Percentiles rank a stretch among this genome's conserved stretches.
Evolutionary conservation across 1,284 basidiomycete genomes (phyloP).

Genomic region (Fomitopsis betulina): DNA sequence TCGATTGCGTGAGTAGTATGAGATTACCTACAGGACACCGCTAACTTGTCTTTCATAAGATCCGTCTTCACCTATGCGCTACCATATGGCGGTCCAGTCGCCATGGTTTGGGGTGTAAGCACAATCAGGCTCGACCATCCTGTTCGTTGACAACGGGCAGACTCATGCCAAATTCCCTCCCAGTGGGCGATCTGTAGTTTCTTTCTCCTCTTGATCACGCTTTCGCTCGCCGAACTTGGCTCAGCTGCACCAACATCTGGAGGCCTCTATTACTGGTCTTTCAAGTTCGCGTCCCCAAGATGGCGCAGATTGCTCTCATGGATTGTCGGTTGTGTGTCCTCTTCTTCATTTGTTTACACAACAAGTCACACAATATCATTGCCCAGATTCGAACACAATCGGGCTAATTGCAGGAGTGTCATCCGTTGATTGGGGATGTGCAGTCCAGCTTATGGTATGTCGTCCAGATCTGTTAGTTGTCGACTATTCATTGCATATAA

Average conservation of each 20-base stretch:
- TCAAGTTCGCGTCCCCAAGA: slow-evolving; percentile 58
- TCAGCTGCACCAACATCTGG: slow-evolving; percentile 73
- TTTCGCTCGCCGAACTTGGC: slow-evolving; percentile 68
- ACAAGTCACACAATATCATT: neutral
- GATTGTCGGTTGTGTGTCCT: slow-evolving; percentile 65
- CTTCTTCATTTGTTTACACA: slow-evolving; percentile 2
- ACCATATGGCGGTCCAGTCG: slow-evolving; percentile 72
- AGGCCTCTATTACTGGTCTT: slow-evolving; percentile 80
- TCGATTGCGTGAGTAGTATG: slow-evolving; percentile 30
- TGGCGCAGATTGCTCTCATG: slow-evolving; percentile 68
- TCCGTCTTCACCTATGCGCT: slow-evolving; percentile 71
- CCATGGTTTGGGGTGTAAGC: slow-evolving; percentile 81
- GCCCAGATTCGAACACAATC: slow-evolving; percentile 66
- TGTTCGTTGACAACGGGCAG: neutral
- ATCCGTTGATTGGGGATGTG: slow-evolving; percentile 76
- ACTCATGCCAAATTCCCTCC: neutral
- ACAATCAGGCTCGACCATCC: neutral
- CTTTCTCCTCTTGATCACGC: slow-evolving; percentile 58
- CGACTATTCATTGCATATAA: neutral
- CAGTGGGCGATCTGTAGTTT: slow-evolving; percentile 55
- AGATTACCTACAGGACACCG: too few species aligned
- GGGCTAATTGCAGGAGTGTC: slow-evolving; percentile 67
- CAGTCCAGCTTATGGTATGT: slow-evolving; percentile 54
- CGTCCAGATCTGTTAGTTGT: too few species aligned
- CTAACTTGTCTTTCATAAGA: slow-evolving; percentile 21